Base-by-base conservation (phyloP, 2,329 filamentous ascomycete genomes). In the Elsinoe arachidis region DNA sequence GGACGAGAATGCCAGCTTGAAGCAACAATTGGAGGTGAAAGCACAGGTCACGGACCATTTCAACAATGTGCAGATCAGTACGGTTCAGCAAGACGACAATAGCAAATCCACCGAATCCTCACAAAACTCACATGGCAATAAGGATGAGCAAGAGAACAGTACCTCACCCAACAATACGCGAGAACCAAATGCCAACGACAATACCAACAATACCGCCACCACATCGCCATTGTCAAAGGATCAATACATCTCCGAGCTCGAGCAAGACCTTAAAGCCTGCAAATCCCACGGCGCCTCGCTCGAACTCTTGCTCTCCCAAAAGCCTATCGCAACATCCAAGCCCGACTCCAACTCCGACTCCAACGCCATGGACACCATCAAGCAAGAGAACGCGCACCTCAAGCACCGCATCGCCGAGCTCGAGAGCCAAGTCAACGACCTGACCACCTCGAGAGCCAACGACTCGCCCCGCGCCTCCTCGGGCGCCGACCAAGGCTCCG, bases 251-350 rank as follows among this genome's bases (percentile, higher is more conserved):
- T 19, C 49, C 34, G 39, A 26, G 15, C 49, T 53, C 12, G 19
- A 53, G 35, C 33, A n/a, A 33, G 49, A 37, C 49, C 38, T 53
- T n/a, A 39, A 53, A 26, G 26, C 17, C 35, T 53, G 49, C 34
- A 34, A 39, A 23, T 26, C 33, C 19, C 49, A 53, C 19, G n/a
- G 49, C 15, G 19, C 7, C 11, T 14, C 34, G 3, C 10, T 46
- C 34, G 10, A 38, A 14, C 33, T 19, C 37, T 19, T 11, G 38
- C 35, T 35, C n/a, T 15, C n/a, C 9, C 49, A 34, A 37, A 51
- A 51, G 2, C 5, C n/a, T 11, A 41, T 5, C n/a, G 17, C 17
- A 3, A 41, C 5, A 41, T n/a, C 38, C 38, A 41, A 46, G 5
- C 9, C 26, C 26, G 41, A 46, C 41, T 15, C 21, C n/a, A 23